Evolutionary conservation across 2,329 filamentous ascomycete genomes (phyloP).

Genomic region (Fusarium sp.): DNA sequence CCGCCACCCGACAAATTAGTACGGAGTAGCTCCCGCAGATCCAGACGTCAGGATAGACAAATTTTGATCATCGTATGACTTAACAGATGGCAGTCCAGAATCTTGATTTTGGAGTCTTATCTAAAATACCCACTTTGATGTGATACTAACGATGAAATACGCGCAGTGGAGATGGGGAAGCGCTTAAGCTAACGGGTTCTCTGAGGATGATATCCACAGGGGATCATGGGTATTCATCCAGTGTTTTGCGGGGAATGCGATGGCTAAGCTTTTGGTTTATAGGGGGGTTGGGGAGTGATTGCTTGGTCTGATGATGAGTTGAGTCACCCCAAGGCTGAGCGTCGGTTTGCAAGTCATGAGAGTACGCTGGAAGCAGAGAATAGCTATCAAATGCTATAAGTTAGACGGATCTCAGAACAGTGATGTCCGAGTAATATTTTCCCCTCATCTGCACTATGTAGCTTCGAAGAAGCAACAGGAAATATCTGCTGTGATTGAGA

Average conservation of each 20-base stretch:
- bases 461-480: not conserved
- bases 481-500: not conserved
- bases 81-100: not conserved
- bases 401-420: too few relatives aligned
- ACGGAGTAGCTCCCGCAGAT: not conserved
- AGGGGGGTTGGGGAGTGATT: accelerated
- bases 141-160: not conserved
- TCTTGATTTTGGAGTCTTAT: not conserved
- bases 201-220: not conserved
- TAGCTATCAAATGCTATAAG: not conserved
- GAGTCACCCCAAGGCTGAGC: not conserved
- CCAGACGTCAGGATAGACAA: not conserved
- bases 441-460: too few relatives aligned
- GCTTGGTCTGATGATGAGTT: not conserved
- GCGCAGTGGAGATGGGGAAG: not conserved
- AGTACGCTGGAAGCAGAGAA: not conserved
- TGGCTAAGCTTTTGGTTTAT: too few relatives aligned
- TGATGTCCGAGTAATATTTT: accelerated
- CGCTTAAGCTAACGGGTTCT: not conserved
- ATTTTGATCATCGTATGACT: not conserved
- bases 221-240: not conserved
- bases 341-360: accelerated
- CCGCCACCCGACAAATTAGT: not conserved
- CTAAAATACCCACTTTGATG: not conserved
- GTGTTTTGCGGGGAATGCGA: not conserved